A percentile compares a stretch with the other conserved stretches of the same genome.
phyloP scores from a whole-genome alignment of 495 filamentous ascomycete genomes.

The Xylaria castorea region DNA sequence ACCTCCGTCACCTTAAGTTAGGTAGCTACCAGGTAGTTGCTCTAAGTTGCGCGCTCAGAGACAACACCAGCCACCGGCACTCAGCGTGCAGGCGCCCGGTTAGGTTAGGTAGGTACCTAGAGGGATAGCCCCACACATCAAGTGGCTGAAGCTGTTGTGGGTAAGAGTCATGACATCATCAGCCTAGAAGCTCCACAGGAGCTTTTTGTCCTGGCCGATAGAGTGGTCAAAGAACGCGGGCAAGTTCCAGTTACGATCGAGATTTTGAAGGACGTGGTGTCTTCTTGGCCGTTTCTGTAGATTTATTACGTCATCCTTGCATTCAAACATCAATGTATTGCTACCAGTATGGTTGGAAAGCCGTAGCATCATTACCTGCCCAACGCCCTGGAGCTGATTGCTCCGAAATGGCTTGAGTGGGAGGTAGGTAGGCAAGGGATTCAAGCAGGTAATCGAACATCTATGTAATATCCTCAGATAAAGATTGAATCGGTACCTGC shows the following conservation, averaged over 20 bases:
- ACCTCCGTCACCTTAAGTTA: too few species aligned
- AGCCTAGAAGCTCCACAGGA: neutral
- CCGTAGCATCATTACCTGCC: neutral
- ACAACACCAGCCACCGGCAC: too few species aligned
- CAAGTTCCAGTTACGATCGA: neutral
- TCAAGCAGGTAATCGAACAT: neutral
- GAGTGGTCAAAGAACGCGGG: neutral
- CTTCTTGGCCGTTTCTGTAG: neutral
- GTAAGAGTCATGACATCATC: conserved; percentile 22
- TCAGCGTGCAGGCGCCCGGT: too few species aligned
- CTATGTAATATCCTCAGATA: too few species aligned
- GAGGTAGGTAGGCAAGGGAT: neutral
- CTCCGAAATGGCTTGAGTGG: too few species aligned
- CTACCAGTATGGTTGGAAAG: neutral
- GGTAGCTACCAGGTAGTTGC: too few species aligned
- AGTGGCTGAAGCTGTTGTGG: conserved; percentile 21
- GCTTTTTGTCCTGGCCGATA: conserved; percentile 19
- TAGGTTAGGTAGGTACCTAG: too few species aligned
- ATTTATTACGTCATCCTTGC: conserved; percentile 6
- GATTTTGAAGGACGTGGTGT: conserved; percentile 7
- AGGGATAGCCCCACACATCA: neutral
- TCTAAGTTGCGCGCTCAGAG: too few species aligned
- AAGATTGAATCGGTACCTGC: too few species aligned
- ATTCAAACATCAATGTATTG: neutral
- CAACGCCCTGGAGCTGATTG: neutral